Percentiles rank a stretch among this genome's conserved stretches.
These are phyloP conservation scores for Mycosphaerella arachidis DNA, from an alignment of 2,329 filamentous ascomycete species.

Conservation along the genomic window DNA sequence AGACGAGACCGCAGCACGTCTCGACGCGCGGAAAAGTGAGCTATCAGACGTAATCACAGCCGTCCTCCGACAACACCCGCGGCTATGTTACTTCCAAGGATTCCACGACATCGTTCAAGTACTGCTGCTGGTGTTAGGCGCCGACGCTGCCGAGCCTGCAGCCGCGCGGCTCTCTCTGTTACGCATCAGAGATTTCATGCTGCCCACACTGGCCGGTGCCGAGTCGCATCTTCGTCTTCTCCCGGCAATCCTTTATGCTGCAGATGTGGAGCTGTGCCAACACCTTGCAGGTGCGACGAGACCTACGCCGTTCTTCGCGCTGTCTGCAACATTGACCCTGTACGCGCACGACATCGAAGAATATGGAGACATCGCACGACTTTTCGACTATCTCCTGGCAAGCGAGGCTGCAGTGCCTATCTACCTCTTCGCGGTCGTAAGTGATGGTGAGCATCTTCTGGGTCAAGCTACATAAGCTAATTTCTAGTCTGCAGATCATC, in stretches of 20 bases:
- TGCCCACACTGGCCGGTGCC: slow-evolving; percentile 77
- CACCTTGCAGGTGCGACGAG: slow-evolving; percentile 47
- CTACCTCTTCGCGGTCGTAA: slow-evolving; percentile 74
- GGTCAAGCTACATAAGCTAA: background rate
- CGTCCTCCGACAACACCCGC: slow-evolving; percentile 73
- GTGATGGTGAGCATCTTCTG: background rate
- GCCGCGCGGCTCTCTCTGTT: slow-evolving; percentile 80
- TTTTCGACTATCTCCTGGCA: slow-evolving; percentile 90
- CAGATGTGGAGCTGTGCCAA: slow-evolving; percentile 65
- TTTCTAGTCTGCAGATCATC: slow-evolving; percentile 56
- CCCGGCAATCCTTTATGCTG: slow-evolving; percentile 69
- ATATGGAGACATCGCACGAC: slow-evolving; percentile 78
- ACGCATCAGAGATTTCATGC: slow-evolving; percentile 95
- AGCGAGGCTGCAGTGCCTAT: slow-evolving; percentile 81
- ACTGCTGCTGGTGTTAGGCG: slow-evolving; percentile 76
- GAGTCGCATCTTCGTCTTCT: slow-evolving; percentile 82
- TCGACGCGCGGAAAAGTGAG: slow-evolving; percentile 66
- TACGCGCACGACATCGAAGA: slow-evolving; percentile 94
- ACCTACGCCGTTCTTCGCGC: slow-evolving; percentile 78
- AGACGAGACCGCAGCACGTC: slow-evolving; percentile 66
- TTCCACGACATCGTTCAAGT: slow-evolving; percentile 99
- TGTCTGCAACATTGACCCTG: slow-evolving; percentile 89
- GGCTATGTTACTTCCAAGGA: slow-evolving; percentile 93
- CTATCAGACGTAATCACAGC: slow-evolving; percentile 76
- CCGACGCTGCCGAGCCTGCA: slow-evolving; percentile 55